Evolutionary conservation across 768 basidiomycete genomes (phyloP).

Genomic region (Rhodocollybia butyracea): DNA sequence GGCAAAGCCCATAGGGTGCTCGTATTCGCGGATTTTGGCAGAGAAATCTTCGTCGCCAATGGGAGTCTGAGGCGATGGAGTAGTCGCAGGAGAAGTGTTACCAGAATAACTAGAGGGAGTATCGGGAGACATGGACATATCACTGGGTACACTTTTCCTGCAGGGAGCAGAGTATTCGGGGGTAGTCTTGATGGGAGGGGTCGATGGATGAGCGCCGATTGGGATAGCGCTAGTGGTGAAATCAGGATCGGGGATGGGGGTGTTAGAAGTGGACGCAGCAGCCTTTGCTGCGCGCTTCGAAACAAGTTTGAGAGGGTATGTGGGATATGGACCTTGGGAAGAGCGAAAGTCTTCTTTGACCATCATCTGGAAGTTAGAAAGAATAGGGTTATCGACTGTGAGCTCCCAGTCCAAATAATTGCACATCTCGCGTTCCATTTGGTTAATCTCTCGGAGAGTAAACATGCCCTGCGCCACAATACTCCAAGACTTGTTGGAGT

Average conservation of each 20-base stretch:
- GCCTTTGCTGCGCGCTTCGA: conserved; percentile 56
- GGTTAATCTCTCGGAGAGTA: conserved; percentile 84
- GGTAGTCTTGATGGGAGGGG: conserved; percentile 32
- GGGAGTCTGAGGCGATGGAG: conserved; percentile 60
- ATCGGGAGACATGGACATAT: conserved; percentile 35
- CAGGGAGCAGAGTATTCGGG: conserved; percentile 4
- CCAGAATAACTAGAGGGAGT: conserved; percentile 52
- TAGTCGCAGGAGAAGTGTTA: conserved; percentile 57
- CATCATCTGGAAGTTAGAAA: conserved; percentile 58
- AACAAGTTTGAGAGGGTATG: conserved; percentile 57
- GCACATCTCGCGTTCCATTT: conserved; percentile 95
- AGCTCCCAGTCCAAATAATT: conserved; percentile 92
- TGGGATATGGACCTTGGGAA: conserved; percentile 54
- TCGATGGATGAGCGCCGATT: conserved; percentile 22
- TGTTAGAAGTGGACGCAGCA: conserved; percentile 36
- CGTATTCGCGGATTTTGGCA: conserved; percentile 44
- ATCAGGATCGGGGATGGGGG: conserved; percentile 39
- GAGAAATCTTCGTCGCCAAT: conserved; percentile 47
- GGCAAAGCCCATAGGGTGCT: conserved; percentile 29
- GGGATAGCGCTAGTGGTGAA: conserved; percentile 36
- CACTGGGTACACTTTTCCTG: conserved; percentile 18
- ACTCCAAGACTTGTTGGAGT: conserved; percentile 90
- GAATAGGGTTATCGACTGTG: conserved; percentile 63
- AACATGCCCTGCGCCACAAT: conserved; percentile 91
- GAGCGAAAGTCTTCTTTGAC: conserved; percentile 56